A percentile compares a stretch with the other conserved stretches of the same genome.
Conservation (phyloP, 768 basidiomycete species). For the Rhizopogon rudus region DNA sequence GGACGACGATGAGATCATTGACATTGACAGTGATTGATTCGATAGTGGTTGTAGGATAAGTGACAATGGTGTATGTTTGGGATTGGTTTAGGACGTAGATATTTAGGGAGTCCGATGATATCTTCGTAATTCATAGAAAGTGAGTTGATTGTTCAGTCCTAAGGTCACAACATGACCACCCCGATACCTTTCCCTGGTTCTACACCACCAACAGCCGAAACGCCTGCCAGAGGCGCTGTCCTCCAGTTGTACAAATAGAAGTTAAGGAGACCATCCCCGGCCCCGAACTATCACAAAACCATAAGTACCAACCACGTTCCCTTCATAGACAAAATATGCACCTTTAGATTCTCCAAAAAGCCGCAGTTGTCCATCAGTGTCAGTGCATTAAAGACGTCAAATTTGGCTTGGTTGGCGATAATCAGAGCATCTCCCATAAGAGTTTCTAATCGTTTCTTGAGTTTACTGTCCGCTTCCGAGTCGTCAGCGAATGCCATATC, state of each 20-base stretch:
- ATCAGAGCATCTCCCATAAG: conserved; percentile 79
- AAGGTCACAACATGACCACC: conserved; percentile 80
- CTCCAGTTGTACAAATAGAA: conserved; percentile 97
- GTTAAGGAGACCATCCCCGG: conserved; percentile 87
- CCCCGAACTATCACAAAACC: conserved; percentile 64
- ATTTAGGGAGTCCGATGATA: not conserved
- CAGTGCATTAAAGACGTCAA: conserved; percentile 95
- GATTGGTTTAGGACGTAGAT: not conserved
- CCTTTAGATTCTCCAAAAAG: conserved; percentile 83
- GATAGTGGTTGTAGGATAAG: conserved; percentile 41
- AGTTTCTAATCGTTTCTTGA: conserved; percentile 66
- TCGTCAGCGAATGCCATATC: conserved; percentile 61
- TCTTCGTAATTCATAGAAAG: conserved; percentile 1
- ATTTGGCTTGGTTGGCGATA: conserved; percentile 76
- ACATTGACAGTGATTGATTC: conserved; percentile 73
- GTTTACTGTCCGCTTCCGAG: conserved; percentile 52
- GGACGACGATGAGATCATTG: conserved; percentile 81
- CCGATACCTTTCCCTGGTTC: conserved; percentile 80
- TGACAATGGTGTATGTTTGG: not conserved
- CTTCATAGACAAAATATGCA: conserved; percentile 23
- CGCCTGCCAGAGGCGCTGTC: conserved; percentile 73
- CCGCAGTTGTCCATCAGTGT: conserved; percentile 91
- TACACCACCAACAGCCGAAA: conserved; percentile 42
- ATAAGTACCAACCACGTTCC: not conserved
- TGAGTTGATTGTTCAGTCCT: conserved; percentile 10